phyloP scores from a whole-genome alignment of 2,329 filamentous ascomycete species.

The Fusarium pseudoanthophilum region DNA sequence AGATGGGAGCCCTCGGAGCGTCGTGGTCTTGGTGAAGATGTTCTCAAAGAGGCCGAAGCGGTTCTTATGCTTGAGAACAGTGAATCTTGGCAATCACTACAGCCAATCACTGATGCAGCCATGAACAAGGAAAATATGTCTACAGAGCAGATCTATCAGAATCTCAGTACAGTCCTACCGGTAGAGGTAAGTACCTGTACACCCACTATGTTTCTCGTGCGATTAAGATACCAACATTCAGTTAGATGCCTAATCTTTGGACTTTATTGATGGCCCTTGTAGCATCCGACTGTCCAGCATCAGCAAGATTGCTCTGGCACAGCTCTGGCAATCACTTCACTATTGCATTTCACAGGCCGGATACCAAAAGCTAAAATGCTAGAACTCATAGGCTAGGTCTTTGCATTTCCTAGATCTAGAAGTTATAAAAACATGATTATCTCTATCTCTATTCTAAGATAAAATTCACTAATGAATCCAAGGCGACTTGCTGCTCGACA shows the following conservation, averaged over 20 bases:
- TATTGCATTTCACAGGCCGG: not conserved
- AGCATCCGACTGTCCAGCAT: not conserved
- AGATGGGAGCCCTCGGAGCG: not conserved
- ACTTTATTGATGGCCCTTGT: not conserved
- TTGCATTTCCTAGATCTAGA: not conserved
- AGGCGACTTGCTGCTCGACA: not conserved
- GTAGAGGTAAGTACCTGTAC: not conserved
- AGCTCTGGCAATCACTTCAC: not conserved
- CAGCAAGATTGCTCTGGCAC: not conserved
- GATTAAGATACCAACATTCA: not conserved
- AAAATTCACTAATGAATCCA: not conserved
- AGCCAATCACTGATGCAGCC: not conserved
- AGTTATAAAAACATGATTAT: not conserved
- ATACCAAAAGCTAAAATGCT: not conserved
- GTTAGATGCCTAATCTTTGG: not conserved
- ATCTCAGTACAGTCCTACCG: not conserved
- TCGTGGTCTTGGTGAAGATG: not conserved
- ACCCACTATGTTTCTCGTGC: too few relatives aligned
- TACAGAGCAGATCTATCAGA: not conserved
- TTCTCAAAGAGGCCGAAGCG: not conserved
- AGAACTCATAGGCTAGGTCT: not conserved
- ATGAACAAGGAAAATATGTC: not conserved
- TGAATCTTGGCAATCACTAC: not conserved
- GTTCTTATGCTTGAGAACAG: not conserved
- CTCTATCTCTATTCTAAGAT: not conserved